Evolutionary conservation across 2,329 filamentous ascomycete species (phyloP).

Genomic region (Xylariaceae sp.): DNA sequence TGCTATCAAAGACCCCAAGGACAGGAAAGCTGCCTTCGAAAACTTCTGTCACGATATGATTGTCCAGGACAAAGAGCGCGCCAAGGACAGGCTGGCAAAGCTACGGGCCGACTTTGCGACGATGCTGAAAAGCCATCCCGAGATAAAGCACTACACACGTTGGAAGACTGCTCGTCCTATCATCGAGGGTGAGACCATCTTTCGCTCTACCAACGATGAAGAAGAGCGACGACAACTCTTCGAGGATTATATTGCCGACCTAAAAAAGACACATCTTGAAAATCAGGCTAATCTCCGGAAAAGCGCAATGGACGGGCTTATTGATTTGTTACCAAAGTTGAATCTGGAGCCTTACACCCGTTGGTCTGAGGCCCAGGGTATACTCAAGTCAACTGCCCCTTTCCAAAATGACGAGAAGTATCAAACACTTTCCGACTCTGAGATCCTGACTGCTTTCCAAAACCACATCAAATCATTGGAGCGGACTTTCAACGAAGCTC

Average conservation of each 20-base stretch:
- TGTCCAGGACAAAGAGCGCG: constrained; percentile 90
- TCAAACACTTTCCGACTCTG: constrained; percentile 82
- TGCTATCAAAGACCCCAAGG: constrained; percentile 89
- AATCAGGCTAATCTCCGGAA: constrained; percentile 75
- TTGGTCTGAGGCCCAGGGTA: constrained; percentile 87
- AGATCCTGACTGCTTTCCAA: constrained; percentile 92
- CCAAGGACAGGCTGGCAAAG: constrained; percentile 91
- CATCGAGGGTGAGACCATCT: constrained; percentile 93
- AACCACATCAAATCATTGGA: constrained; percentile 94
- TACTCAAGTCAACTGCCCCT: constrained; percentile 77
- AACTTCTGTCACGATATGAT: constrained; percentile 93
- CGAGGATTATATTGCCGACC: constrained; percentile 86
- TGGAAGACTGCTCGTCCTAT: constrained; percentile 97
- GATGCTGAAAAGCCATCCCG: constrained; percentile 95
- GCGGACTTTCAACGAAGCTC: constrained; percentile 86
- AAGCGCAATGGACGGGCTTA: constrained; percentile 83
- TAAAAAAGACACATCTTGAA: constrained; percentile 82
- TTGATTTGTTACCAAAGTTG: constrained; percentile 77
- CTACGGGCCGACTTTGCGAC: constrained; percentile 91
- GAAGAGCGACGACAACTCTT: constrained; percentile 88
- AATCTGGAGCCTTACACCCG: constrained; percentile 91
- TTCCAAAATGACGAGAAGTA: constrained; percentile 87
- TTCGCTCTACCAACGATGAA: constrained; percentile 88
- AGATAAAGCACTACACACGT: constrained; percentile 95
- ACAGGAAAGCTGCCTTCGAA: constrained; percentile 89